Conservation (phyloP, 805 yeast species). For the Metschnikowia gruessii region DNA sequence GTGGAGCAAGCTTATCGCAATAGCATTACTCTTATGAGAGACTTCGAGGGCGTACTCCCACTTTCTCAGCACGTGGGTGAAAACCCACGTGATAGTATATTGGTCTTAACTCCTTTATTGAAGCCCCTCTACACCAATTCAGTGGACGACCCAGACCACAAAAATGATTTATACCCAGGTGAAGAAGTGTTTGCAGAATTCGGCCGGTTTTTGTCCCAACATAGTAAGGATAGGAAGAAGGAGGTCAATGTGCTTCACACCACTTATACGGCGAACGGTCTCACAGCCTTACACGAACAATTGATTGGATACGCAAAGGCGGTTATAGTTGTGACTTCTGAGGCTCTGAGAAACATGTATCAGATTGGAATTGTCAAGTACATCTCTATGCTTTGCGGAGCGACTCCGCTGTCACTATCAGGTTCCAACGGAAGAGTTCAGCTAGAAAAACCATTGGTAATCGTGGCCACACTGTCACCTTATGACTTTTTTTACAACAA, state of each 20-base stretch:
- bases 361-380: slow-evolving; percentile 61
- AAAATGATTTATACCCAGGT: slow-evolving; percentile 34
- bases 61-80: slow-evolving; percentile 38
- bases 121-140: slow-evolving; percentile 32
- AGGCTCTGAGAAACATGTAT: slow-evolving; percentile 57
- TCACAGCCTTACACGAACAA: slow-evolving; percentile 53
- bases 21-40: slow-evolving; percentile 54
- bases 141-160: slow-evolving; percentile 10
- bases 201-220: slow-evolving; percentile 43
- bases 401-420: slow-evolving; percentile 29
- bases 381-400: slow-evolving; percentile 53
- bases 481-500: slow-evolving; percentile 58
- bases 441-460: slow-evolving; percentile 49
- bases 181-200: slow-evolving; percentile 54
- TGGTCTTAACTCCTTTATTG: slow-evolving; percentile 38
- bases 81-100: slow-evolving; percentile 27
- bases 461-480: slow-evolving; percentile 61
- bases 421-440: slow-evolving; percentile 24
- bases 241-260: slow-evolving; percentile 52
- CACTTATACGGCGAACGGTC: slow-evolving; percentile 55
- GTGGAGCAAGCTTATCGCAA: slow-evolving; percentile 47
- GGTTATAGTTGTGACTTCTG: slow-evolving; percentile 54
- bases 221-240: slow-evolving; percentile 26
- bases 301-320: slow-evolving; percentile 51
- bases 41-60: slow-evolving; percentile 50